A percentile compares a stretch with the other conserved stretches of the same genome.
Evolutionary conservation across 1,139 yeast genomes (phyloP).

Genomic region (Taiozyma sp.): DNA sequence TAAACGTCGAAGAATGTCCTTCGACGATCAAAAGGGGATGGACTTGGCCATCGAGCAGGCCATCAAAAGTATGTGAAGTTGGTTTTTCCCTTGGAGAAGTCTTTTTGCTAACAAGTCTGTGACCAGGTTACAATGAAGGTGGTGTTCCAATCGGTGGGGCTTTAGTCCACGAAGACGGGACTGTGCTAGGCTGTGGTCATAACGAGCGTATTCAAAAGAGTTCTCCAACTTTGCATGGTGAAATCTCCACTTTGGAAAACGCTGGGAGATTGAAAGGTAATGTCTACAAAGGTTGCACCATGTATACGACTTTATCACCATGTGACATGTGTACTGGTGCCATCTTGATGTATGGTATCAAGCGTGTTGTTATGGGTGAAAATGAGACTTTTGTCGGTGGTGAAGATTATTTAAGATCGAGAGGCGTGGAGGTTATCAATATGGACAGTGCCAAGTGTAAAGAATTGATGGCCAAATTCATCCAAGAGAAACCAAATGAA

Average conservation of each 20-base stretch:
- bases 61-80: slow-evolving; percentile 34
- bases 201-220: slow-evolving; percentile 79
- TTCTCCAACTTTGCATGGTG: slow-evolving; percentile 85
- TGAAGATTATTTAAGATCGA: slow-evolving; percentile 58
- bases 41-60: slow-evolving; percentile 73
- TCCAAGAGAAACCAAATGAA: slow-evolving; percentile 66
- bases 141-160: slow-evolving; percentile 45
- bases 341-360: slow-evolving; percentile 78
- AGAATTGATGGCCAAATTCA: slow-evolving; percentile 69
- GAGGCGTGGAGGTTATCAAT: slow-evolving; percentile 75
- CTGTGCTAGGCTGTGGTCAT: slow-evolving; percentile 80
- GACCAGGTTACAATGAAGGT: slow-evolving; percentile 17
- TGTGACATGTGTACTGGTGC: slow-evolving; percentile 97
- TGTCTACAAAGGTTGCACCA: slow-evolving; percentile 62
- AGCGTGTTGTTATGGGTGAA: slow-evolving; percentile 85
- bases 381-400: slow-evolving; percentile 73
- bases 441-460: slow-evolving; percentile 63
- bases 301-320: slow-evolving; percentile 90
- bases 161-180: slow-evolving; percentile 68
- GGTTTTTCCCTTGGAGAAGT: no score
- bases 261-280: slow-evolving; percentile 79
- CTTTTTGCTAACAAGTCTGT: background rate
- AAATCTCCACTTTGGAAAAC: slow-evolving; percentile 79
- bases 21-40: slow-evolving; percentile 62
- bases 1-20: slow-evolving; percentile 35